Conservation (phyloP, 345 rosid species). For the Streptanthus diversifolius region DNA sequence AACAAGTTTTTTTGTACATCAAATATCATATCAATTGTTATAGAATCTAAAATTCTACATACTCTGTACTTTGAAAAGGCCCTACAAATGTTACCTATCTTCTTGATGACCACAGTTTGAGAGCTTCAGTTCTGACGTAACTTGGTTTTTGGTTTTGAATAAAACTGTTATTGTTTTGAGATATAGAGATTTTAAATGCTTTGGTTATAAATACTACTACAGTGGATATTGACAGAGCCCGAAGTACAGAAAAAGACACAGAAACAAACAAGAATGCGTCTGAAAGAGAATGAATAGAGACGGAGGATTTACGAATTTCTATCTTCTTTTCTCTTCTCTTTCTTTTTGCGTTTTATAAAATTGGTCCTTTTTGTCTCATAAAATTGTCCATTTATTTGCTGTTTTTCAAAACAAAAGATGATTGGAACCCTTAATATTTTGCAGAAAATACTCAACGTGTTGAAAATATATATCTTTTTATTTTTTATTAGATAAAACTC, state of each 20-base stretch:
- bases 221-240: no score
- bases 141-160: no score
- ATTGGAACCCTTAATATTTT: neutral
- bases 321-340: neutral
- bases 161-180: no score
- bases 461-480: neutral
- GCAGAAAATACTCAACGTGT: neutral
- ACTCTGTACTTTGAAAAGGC: neutral
- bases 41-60: neutral
- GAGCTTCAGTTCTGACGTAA: neutral
- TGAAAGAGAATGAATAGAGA: no score
- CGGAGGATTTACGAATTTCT: no score
- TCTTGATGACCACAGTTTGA: neutral
- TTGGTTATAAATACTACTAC: no score
- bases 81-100: neutral
- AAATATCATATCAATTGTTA: neutral
- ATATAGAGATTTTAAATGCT: no score
- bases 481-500: neutral
- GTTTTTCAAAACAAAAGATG: neutral
- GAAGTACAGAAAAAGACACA: no score
- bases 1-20: neutral
- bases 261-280: no score
- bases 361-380: no score
- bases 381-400: neutral
- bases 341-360: neutral